A percentile compares a stretch with the other conserved stretches of the same genome.
These are phyloP conservation scores for Coemansia sp. DNA, from an alignment of 371 early-diverging fungal genomes.

Conservation along the genomic window DNA sequence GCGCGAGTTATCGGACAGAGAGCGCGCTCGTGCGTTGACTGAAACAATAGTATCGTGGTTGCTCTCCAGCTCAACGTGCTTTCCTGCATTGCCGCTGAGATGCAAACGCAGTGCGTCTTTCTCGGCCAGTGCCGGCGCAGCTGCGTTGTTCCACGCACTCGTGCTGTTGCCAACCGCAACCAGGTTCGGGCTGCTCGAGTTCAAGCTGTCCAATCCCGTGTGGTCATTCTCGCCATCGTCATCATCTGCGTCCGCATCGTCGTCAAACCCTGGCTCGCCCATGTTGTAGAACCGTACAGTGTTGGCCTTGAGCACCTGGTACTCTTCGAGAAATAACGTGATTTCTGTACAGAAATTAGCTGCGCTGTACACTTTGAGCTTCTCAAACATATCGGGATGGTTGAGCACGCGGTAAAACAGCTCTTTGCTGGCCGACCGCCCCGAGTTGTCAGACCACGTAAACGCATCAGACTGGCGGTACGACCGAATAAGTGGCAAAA, in stretches of 20 bases:
- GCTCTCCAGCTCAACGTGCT: slow-evolving; percentile 40
- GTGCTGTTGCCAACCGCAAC: slow-evolving; percentile 12
- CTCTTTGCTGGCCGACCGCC: slow-evolving; percentile 40
- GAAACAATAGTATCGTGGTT: slow-evolving; percentile 47
- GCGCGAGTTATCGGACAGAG: slow-evolving; percentile 15
- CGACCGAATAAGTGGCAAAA: slow-evolving; percentile 46
- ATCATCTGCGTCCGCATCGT: slow-evolving; percentile 18
- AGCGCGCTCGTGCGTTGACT: slow-evolving; percentile 5
- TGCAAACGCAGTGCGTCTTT: slow-evolving; percentile 44
- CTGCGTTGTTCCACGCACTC: slow-evolving; percentile 17
- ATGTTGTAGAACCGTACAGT: slow-evolving; percentile 52
- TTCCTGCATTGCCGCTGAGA: slow-evolving; percentile 19
- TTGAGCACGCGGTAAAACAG: slow-evolving; percentile 49
- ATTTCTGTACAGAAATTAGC: slow-evolving; percentile 53
- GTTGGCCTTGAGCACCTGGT: slow-evolving; percentile 53
- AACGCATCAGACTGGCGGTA: slow-evolving; percentile 47
- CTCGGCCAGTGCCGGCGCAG: slow-evolving; percentile 6
- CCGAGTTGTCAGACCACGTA: slow-evolving; percentile 45
- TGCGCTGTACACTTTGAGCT: slow-evolving; percentile 51
- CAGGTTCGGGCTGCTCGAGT: slow-evolving; percentile 25
- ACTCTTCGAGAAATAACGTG: slow-evolving; percentile 54
- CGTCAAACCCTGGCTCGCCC: slow-evolving; percentile 47
- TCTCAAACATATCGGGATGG: slow-evolving; percentile 45
- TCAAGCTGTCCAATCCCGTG: slow-evolving; percentile 6
- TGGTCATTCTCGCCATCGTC: slow-evolving; percentile 1